Conservation (phyloP, 208 protist genomes). For the Naegleria gruberi region DNA sequence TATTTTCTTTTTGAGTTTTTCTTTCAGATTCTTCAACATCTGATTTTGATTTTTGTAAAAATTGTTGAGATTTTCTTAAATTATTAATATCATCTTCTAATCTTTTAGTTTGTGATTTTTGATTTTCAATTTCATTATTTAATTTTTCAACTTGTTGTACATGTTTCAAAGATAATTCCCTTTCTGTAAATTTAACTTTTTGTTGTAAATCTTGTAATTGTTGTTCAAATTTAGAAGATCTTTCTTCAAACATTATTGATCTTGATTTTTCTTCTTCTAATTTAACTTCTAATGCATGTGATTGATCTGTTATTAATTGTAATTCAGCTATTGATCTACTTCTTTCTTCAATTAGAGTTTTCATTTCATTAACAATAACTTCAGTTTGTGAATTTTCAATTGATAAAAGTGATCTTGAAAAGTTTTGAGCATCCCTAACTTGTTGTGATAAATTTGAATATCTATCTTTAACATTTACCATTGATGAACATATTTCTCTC, state of each 20-base stretch:
- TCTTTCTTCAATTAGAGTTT: background rate
- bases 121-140: background rate
- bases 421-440: background rate
- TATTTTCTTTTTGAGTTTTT: background rate
- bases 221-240: background rate
- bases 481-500: background rate
- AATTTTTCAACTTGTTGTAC: background rate
- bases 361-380: background rate
- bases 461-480: background rate
- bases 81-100: background rate
- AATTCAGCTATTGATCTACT: background rate
- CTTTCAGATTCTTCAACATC: background rate
- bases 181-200: background rate
- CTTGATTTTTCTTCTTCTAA: slow-evolving; percentile 7
- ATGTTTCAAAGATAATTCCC: background rate
- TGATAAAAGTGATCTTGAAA: background rate
- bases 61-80: background rate
- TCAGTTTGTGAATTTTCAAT: background rate
- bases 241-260: slow-evolving; percentile 9
- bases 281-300: background rate
- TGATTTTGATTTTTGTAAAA: background rate
- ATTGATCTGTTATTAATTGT: background rate
- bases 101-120: background rate
- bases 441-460: background rate
- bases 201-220: background rate